Base-by-base conservation (phyloP, 2,329 filamentous ascomycete species). In the Leptographium wingfieldii region DNA sequence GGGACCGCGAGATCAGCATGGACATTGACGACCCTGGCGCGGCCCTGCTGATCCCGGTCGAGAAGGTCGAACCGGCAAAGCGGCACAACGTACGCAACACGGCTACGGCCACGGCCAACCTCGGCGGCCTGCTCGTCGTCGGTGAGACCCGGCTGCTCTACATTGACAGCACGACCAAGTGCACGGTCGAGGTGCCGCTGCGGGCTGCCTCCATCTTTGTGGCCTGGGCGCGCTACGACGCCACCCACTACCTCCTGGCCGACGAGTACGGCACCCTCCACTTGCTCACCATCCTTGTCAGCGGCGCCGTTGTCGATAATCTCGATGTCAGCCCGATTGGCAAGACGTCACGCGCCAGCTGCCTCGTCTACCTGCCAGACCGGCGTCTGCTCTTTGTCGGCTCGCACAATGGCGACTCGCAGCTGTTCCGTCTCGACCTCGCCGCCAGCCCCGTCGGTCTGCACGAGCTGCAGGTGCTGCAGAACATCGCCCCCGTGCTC, bases 401-500 rank as follows among this genome's bases (percentile, higher is more conserved):
- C 12, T 96, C 92, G 1, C 92, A 96, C 70, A 88, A 94, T 67
- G 92, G 92, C 43, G 90, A 99, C 70, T 95, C 90, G 1, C 91
- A 96, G 69, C 79, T 97, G 10, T 81, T 94, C 55, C 78, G 77
- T 56, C 80, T 91, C 53, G 78, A 81, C 58, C 77, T 86, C 38
- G 80, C 75, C 25, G 63, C 73, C 6, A 66, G 55, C 10, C 10
- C 72, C 2, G 65, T 33, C 66, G 69, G 29, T 68, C 78, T 0
- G 25, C 76, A 92, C 61, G 77, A 85, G 55, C 5, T 94, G 11
- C 90, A 96, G 68, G 87, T 83, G 0, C 78, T 95, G 60, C 76
- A 82, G 3, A 99, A 96, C 68, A 90, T 97, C 66, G 91, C 88
- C 0, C 94, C 94, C 0, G 77, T 99, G 51, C 74, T 97, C 48